A percentile compares a stretch with the other conserved stretches of the same genome.
Conservation (phyloP, 1,284 basidiomycete species). For the Irpex rosettiformis region DNA sequence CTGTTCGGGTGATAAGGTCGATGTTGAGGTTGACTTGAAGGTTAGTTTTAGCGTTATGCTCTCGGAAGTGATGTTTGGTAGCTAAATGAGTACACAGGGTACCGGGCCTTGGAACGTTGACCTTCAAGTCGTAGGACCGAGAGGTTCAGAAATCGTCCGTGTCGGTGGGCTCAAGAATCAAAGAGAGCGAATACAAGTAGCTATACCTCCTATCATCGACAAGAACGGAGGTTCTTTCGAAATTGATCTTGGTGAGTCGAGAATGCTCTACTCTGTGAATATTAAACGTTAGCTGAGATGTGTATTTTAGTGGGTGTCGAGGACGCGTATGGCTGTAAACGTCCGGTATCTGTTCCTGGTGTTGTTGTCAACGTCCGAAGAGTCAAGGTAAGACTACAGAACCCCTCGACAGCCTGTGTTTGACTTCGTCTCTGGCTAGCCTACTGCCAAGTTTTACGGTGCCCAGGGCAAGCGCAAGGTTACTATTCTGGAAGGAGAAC, state of each 20-base stretch:
- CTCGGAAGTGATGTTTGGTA: slow-evolving; percentile 1
- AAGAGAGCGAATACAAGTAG: slow-evolving; percentile 57
- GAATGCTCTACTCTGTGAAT: neutral
- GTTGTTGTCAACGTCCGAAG: slow-evolving; percentile 88
- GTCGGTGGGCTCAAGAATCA: slow-evolving; percentile 55
- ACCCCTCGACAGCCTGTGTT: neutral
- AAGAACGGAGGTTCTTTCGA: slow-evolving; percentile 77
- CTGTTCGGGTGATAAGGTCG: slow-evolving; percentile 73
- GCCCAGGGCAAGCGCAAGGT: slow-evolving; percentile 51
- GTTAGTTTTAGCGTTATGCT: slow-evolving; percentile 39
- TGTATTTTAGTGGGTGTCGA: slow-evolving; percentile 77
- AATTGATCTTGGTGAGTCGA: slow-evolving; percentile 63
- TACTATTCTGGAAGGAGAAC: slow-evolving; percentile 76
- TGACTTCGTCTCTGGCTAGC: slow-evolving; percentile 38
- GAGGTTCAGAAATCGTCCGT: slow-evolving; percentile 55
- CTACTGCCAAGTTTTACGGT: slow-evolving; percentile 85
- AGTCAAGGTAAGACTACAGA: slow-evolving; percentile 53
- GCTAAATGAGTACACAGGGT: slow-evolving; percentile 44
- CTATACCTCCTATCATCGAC: slow-evolving; percentile 66
- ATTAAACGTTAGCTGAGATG: neutral
- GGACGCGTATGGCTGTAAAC: slow-evolving; percentile 87
- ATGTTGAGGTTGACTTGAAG: slow-evolving; percentile 74
- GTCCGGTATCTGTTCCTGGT: slow-evolving; percentile 73
- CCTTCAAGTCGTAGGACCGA: slow-evolving; percentile 71
- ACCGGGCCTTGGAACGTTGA: slow-evolving; percentile 87